Percentiles rank a stretch among this genome's conserved stretches.
Conservation (phyloP, 1,139 yeast species). For the Magnusiomyces starmeri region DNA sequence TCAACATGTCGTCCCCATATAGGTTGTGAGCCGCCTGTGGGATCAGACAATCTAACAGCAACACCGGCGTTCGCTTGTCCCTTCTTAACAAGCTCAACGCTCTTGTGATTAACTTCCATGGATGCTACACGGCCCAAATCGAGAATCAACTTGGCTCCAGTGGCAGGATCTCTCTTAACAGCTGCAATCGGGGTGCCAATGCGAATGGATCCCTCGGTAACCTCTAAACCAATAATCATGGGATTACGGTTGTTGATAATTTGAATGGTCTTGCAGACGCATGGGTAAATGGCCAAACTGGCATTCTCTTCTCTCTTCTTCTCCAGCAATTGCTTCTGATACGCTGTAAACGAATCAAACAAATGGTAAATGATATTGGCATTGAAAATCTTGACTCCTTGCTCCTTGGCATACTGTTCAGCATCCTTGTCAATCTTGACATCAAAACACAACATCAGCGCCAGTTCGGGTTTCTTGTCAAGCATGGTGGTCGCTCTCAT, state of each 20-base stretch:
- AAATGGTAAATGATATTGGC: slow-evolving; percentile 95
- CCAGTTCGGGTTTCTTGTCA: slow-evolving; percentile 91
- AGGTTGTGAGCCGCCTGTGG: slow-evolving; percentile 88
- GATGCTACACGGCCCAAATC: slow-evolving; percentile 80
- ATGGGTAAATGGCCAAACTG: slow-evolving; percentile 89
- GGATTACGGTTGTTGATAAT: slow-evolving; percentile 98
- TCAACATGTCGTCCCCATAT: slow-evolving; percentile 99
- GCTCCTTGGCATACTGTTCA: slow-evolving; percentile 92
- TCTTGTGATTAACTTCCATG: slow-evolving; percentile 89
- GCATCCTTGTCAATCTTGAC: slow-evolving; percentile 97
- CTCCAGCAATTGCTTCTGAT: slow-evolving; percentile 81
- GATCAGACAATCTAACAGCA: slow-evolving; percentile 85
- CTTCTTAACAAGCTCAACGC: slow-evolving; percentile 72
- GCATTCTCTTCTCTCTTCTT: slow-evolving; percentile 83
- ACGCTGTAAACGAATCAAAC: slow-evolving; percentile 90
- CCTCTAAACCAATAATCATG: slow-evolving; percentile 98
- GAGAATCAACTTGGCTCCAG: slow-evolving; percentile 66
- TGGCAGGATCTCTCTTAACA: slow-evolving; percentile 79
- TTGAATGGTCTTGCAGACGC: slow-evolving; percentile 88
- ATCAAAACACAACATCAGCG: slow-evolving; percentile 97
- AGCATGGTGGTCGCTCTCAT: slow-evolving; percentile 97
- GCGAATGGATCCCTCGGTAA: slow-evolving; percentile 80
- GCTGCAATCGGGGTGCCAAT: slow-evolving; percentile 95
- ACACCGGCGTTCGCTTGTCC: slow-evolving; percentile 98
- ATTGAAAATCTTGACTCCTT: slow-evolving; percentile 81